Evolutionary conservation across 1,139 yeast species (phyloP).

Genomic region (Groenewaldozyma auringiensis): DNA sequence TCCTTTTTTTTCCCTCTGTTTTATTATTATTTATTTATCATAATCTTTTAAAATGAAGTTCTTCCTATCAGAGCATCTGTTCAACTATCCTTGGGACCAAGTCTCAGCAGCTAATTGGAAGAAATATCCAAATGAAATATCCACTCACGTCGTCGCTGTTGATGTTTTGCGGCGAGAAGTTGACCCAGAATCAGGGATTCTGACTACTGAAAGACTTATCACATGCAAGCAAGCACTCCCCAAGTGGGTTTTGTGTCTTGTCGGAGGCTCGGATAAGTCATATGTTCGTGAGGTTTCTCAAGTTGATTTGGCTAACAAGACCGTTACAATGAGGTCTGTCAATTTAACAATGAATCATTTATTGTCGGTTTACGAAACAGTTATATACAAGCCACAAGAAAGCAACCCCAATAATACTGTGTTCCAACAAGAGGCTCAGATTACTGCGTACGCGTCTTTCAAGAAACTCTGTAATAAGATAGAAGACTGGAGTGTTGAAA

Average conservation of each 20-base stretch:
- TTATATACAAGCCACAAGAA: constrained; percentile 61
- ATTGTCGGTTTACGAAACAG: constrained; percentile 78
- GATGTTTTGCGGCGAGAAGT: constrained; percentile 74
- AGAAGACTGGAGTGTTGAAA: constrained; percentile 86
- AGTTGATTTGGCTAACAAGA: constrained; percentile 59
- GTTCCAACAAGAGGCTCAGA: constrained; percentile 78
- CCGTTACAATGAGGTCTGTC: constrained; percentile 73
- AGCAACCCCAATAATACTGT: constrained; percentile 41
- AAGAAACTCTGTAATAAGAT: constrained; percentile 65
- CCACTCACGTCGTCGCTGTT: constrained; percentile 92
- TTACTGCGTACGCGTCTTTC: constrained; percentile 75
- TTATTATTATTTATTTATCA: neutral
- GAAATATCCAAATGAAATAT: constrained; percentile 87
- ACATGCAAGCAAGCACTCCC: constrained; percentile 89
- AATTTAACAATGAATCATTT: constrained; percentile 77
- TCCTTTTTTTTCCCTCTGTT: neutral
- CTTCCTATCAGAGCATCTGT: constrained; percentile 59
- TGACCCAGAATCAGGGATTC: constrained; percentile 45
- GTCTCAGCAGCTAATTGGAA: constrained; percentile 97
- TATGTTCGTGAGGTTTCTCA: constrained; percentile 87
- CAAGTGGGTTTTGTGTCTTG: constrained; percentile 62
- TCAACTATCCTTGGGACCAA: constrained; percentile 85
- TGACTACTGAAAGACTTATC: constrained; percentile 79
- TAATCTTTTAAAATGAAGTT: constrained; percentile 54
- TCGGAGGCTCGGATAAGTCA: constrained; percentile 68